phyloP scores from a whole-genome alignment of 768 basidiomycete species.

The Lentinula lateritia region DNA sequence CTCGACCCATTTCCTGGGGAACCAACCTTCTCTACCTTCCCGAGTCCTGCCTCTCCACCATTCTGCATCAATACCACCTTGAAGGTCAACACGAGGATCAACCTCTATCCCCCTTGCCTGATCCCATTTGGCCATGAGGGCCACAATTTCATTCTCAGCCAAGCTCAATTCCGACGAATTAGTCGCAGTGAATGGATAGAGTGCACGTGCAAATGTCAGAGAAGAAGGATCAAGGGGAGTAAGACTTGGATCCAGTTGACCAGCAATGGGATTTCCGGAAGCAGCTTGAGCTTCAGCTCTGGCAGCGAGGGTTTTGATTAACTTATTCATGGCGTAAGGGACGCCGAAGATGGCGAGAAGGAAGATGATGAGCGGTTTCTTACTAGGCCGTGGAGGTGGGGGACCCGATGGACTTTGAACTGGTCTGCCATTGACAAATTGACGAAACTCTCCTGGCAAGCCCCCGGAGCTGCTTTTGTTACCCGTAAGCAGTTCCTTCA shows the following conservation, averaged over 20 bases:
- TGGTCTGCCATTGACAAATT: conserved; percentile 65
- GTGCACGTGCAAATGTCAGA: conserved; percentile 78
- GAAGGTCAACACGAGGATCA: conserved; percentile 55
- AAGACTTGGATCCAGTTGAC: conserved; percentile 32
- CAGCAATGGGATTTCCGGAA: conserved; percentile 22
- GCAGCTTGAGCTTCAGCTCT: conserved; percentile 49
- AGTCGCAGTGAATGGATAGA: conserved; percentile 72
- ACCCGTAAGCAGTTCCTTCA: conserved; percentile 58
- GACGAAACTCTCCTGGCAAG: conserved; percentile 64
- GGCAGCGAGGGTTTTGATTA: conserved; percentile 72
- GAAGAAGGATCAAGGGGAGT: conserved; percentile 73
- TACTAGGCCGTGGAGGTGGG: conserved; percentile 58
- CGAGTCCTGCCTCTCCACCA: conserved; percentile 96
- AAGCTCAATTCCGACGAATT: conserved; percentile 76
- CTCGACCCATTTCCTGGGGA: conserved; percentile 87
- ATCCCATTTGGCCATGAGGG: conserved; percentile 78
- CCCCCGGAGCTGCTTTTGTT: conserved; percentile 21
- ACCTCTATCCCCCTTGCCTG: conserved; percentile 63
- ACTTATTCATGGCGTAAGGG: conserved; percentile 88
- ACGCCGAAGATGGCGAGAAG: conserved; percentile 90
- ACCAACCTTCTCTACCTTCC: conserved; percentile 92
- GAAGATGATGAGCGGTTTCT: conserved; percentile 91
- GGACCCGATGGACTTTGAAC: conserved; percentile 42
- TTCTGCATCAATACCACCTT: conserved; percentile 44
- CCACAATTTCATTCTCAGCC: conserved; percentile 89